Base-by-base conservation (phyloP, 1,284 basidiomycete genomes). In the Fomitopsis pinicola region DNA sequence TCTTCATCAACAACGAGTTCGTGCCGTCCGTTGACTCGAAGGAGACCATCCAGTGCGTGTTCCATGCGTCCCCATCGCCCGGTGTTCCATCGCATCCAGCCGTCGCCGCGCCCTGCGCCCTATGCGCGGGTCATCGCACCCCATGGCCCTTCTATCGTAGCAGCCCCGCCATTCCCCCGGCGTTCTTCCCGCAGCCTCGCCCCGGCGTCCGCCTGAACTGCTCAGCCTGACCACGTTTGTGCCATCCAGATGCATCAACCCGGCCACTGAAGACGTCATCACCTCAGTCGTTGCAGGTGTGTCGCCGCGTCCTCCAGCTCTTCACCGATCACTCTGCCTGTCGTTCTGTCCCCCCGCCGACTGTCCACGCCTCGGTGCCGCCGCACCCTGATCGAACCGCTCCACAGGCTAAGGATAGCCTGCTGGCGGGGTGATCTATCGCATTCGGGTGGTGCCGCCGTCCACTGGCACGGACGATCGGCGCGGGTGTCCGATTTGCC, bases 1-100 rank as follows among this genome's bases (percentile, higher is more conserved):
- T 97, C 46, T 97, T 96, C 80, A 97, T 97, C 75, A 88, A 94
- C 80, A 94, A 94, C 74, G 80, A 92, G 71, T 95, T 93, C 67
- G 89, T 94, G 35, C 72, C 82, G 14, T 90, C 87, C 10, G 78
- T 80, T 28, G 86, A 89, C 67, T 85, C 83, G 38, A 72, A 77
- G 26, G 86, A 88, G 59, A 73, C 77, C 56, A 82, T 89, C 69
- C 71, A 82, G 89, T 89, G 65, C 66, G 80, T 77, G 60, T 45
- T 14, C 42, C 14, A 17, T 40, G 30, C 30, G 48, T 50, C 48
- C 26, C 5, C 12, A 9, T 15, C 26, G 26, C 26, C 48, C 6
- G 46, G 19, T 26, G 48, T 19, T 38, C 38, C 26, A 59, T 42
- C 46, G 8, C 33, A 38, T 5, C 19, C 52, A 9, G 10, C 19